These are phyloP conservation scores for Leptographium radiaticola DNA, from an alignment of 2,329 filamentous ascomycete species.

Conservation along the genomic window DNA sequence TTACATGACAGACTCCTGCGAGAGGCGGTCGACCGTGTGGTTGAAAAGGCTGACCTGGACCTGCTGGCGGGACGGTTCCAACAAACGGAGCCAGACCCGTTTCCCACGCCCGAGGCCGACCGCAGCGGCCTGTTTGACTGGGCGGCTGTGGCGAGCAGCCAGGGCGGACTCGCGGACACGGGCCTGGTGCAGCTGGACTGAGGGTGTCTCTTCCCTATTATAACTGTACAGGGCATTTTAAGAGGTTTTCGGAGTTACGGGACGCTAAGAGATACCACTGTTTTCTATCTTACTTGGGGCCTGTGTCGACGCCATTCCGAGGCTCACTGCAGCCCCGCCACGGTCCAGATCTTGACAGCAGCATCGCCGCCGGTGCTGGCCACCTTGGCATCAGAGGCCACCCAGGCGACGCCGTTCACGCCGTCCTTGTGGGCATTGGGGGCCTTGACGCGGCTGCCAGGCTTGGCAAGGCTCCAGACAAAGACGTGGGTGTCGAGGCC, in stretches of 20 bases:
- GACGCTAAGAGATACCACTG: too few species aligned
- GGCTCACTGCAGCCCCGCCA: constrained; percentile 35
- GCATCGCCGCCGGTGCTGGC: constrained; percentile 78
- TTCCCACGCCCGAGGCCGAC: constrained; percentile 16
- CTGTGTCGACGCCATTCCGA: too few species aligned
- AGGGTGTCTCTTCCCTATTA: not conserved
- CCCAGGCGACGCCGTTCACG: constrained; percentile 74
- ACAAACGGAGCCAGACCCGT: constrained; percentile 13
- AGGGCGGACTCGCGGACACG: not conserved
- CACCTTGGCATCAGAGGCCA: constrained; percentile 50
- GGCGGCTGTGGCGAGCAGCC: constrained; percentile 10
- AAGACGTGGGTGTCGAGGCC: constrained; percentile 84
- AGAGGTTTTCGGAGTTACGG: too few species aligned
- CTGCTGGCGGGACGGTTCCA: constrained; percentile 13
- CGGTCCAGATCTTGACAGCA: constrained; percentile 77
- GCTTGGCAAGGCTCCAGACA: constrained; percentile 77
- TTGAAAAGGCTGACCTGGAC: constrained; percentile 11
- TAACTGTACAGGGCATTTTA: not conserved
- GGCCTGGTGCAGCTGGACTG: constrained; percentile 6
- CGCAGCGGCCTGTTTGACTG: constrained; percentile 21
- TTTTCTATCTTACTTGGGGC: too few species aligned
- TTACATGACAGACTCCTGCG: constrained; percentile 11
- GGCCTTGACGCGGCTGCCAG: constrained; percentile 72
- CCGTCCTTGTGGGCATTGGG: constrained; percentile 92
- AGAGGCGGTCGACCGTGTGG: constrained; percentile 13